phyloP scores from a whole-genome alignment of 768 basidiomycete species.

The Tephrocybe sp. region DNA sequence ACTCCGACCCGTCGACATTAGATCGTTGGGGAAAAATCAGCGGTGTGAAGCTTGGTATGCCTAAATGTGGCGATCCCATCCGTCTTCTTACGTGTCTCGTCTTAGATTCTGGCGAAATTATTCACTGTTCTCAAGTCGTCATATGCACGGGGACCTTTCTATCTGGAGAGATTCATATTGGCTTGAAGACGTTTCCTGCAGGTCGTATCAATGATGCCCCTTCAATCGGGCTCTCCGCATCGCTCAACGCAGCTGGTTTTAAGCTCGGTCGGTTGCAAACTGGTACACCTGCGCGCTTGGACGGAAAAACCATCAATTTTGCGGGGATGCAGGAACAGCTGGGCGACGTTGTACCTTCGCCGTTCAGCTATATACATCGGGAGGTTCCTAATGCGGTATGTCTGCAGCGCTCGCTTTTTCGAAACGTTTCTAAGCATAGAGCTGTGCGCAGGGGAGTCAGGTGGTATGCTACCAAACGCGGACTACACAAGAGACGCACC shows the following conservation, averaged over 20 bases:
- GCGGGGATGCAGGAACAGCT: constrained; percentile 55
- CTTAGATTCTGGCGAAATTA: constrained; percentile 69
- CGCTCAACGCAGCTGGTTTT: constrained; percentile 74
- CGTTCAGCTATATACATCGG: constrained; percentile 76
- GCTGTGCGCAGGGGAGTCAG: constrained; percentile 57
- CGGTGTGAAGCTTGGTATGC: constrained; percentile 68
- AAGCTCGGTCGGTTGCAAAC: constrained; percentile 82
- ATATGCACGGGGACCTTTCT: constrained; percentile 92
- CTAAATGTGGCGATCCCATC: neutral
- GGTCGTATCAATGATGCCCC: constrained; percentile 74
- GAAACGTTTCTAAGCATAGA: too few relatives aligned
- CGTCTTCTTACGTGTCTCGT: neutral
- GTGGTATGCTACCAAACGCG: constrained; percentile 67
- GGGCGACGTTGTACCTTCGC: constrained; percentile 62
- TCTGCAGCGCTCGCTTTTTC: neutral
- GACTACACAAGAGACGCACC: constrained; percentile 73
- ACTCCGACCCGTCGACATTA: constrained; percentile 27
- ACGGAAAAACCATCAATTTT: constrained; percentile 70
- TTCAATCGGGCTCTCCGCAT: constrained; percentile 71
- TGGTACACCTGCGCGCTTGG: constrained; percentile 81
- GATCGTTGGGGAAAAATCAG: constrained; percentile 49
- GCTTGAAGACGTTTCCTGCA: constrained; percentile 72
- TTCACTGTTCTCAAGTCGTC: constrained; percentile 78
- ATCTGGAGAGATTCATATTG: constrained; percentile 89
- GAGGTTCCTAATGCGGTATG: constrained; percentile 68